These are phyloP conservation scores for Phytophthora ramorum DNA, from an alignment of 352 stramenopile genomes.

Conservation along the genomic window DNA sequence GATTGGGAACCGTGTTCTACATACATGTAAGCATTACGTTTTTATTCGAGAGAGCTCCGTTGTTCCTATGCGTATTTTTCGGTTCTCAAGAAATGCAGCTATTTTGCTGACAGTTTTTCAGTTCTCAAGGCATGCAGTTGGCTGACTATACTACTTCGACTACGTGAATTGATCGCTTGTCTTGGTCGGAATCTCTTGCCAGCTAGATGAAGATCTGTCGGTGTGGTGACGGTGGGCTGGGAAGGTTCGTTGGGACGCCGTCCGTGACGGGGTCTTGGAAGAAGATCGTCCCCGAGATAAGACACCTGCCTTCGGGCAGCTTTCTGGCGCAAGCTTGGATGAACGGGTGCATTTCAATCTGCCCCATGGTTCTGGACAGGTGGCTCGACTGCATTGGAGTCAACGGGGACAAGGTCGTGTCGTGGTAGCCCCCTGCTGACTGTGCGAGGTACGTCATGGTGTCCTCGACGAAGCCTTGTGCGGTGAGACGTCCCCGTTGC, in stretches of 20 bases:
- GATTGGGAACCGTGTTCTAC: background rate
- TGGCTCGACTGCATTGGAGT: conserved; percentile 37
- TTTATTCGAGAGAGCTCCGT: background rate
- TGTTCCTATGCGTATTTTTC: background rate
- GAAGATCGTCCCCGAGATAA: conserved; percentile 35
- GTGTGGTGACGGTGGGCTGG: conserved; percentile 29
- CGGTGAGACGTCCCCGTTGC: conserved; percentile 36
- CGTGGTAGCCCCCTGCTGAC: conserved; percentile 21
- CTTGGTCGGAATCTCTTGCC: background rate
- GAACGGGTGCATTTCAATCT: conserved; percentile 54
- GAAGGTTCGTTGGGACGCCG: conserved; percentile 26
- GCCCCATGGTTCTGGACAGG: conserved; percentile 38
- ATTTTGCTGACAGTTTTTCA: background rate
- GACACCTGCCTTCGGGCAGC: conserved; percentile 19
- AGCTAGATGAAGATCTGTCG: conserved; percentile 35
- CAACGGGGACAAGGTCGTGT: conserved; percentile 30
- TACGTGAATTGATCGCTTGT: background rate
- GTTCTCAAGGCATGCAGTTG: no score
- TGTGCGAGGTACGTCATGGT: conserved; percentile 38
- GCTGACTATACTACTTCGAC: conserved; percentile 12
- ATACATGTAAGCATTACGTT: conserved; percentile 3
- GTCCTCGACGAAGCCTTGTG: conserved; percentile 31
- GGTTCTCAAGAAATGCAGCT: conserved; percentile 17
- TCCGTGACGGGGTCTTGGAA: conserved; percentile 33
- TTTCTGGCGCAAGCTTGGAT: conserved; percentile 45